phyloP scores from a whole-genome alignment of 352 stramenopile genomes.

The Thalassiosira delicatula region DNA sequence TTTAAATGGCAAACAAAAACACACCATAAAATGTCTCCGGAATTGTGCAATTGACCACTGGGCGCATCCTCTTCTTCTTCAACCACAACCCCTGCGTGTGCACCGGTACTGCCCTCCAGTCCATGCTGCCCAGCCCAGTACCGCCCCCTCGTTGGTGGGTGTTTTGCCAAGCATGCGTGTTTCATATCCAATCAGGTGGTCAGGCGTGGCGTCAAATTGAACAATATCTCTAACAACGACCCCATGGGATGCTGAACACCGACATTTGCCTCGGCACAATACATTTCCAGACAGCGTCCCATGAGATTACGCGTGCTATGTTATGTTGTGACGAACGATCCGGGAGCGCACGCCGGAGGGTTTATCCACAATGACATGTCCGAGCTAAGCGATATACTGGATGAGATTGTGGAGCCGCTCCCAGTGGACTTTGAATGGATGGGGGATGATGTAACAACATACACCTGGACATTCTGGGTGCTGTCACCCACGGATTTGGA shows the following conservation, averaged over 20 bases:
- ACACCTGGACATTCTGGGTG: neutral
- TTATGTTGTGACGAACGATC: conserved; percentile 50
- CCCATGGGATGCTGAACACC: conserved; percentile 50
- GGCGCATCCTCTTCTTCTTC: conserved; percentile 59
- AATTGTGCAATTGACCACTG: conserved; percentile 37
- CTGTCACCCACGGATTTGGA: conserved; percentile 42
- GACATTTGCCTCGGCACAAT: conserved; percentile 48
- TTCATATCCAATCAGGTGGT: conserved; percentile 55
- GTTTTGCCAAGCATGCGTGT: conserved; percentile 49
- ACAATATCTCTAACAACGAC: conserved; percentile 49
- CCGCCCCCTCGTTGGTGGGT: conserved; percentile 3
- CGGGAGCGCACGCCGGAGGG: conserved; percentile 12
- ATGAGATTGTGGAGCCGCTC: conserved; percentile 37
- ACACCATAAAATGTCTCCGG: too few species aligned
- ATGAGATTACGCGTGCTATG: too few species aligned
- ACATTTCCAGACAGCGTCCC: conserved; percentile 49
- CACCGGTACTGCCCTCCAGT: conserved; percentile 48
- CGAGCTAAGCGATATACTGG: conserved; percentile 21
- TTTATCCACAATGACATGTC: conserved; percentile 31
- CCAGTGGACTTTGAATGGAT: conserved; percentile 47
- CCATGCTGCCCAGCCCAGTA: conserved; percentile 48
- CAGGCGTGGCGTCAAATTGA: conserved; percentile 11
- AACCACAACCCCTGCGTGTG: conserved; percentile 43
- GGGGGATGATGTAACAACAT: neutral
- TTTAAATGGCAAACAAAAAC: neutral